phyloP scores from a whole-genome alignment of 2,329 filamentous ascomycete genomes.

The Nothophaeocryptopus gaeumannii region DNA sequence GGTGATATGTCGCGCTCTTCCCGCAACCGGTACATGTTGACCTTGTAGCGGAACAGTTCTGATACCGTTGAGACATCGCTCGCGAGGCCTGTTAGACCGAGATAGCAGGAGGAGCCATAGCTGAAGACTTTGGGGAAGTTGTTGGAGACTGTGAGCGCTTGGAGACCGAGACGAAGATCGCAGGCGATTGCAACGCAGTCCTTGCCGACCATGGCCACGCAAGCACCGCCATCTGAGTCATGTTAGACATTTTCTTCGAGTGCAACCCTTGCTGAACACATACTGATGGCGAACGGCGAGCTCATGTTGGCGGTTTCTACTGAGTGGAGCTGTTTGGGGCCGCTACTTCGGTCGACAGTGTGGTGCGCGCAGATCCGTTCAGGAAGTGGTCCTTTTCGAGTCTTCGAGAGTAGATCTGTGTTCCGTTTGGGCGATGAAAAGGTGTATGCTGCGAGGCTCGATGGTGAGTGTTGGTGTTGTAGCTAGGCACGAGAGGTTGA shows the following conservation, averaged over 20 bases:
- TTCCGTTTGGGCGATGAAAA: too few species aligned
- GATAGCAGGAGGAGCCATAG: constrained; percentile 85
- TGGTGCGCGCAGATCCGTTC: background rate
- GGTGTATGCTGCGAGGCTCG: too few species aligned
- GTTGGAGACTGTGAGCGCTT: constrained; percentile 96
- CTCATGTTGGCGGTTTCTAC: constrained; percentile 53
- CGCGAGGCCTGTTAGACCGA: constrained; percentile 91
- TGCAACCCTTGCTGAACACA: constrained; percentile 31
- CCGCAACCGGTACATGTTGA: constrained; percentile 98
- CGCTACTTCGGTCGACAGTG: background rate
- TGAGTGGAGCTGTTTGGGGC: background rate
- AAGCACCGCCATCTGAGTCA: constrained; percentile 74
- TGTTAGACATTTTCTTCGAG: background rate
- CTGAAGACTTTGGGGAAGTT: constrained; percentile 99
- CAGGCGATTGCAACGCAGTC: constrained; percentile 99
- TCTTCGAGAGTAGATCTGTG: too few species aligned
- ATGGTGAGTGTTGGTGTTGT: background rate
- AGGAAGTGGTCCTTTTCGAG: background rate
- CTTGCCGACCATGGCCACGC: constrained; percentile 98
- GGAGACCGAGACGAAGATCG: constrained; percentile 94
- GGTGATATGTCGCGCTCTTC: constrained; percentile 97
- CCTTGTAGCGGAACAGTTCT: constrained; percentile 98
- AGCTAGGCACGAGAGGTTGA: background rate
- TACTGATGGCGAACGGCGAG: constrained; percentile 95
- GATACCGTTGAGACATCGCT: constrained; percentile 93